Conservation (phyloP, 1,284 basidiomycete genomes). For the Meira miltonrushii region DNA sequence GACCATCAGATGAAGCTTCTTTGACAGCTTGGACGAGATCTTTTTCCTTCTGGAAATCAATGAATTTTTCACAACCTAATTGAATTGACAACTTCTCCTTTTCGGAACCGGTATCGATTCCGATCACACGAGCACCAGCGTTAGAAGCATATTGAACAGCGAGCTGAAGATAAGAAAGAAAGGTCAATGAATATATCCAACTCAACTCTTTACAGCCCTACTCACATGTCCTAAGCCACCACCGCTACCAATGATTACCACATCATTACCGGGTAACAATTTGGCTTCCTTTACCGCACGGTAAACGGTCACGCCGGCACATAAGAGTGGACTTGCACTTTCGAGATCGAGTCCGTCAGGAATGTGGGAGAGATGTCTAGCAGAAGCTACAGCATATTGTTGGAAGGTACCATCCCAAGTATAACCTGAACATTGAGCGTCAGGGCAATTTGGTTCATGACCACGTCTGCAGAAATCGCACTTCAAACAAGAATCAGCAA, state of each 20-base stretch:
- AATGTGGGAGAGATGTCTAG: conserved; percentile 62
- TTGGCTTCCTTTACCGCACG: conserved; percentile 73
- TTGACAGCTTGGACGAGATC: conserved; percentile 64
- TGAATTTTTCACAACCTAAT: conserved; percentile 72
- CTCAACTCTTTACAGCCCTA: too few species aligned
- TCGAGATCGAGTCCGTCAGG: conserved; percentile 59
- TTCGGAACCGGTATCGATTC: conserved; percentile 70
- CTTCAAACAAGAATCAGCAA: conserved; percentile 61
- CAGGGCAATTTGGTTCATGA: conserved; percentile 61
- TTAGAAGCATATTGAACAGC: conserved; percentile 38
- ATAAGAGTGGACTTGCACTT: conserved; percentile 74
- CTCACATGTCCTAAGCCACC: conserved; percentile 57
- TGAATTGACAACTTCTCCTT: conserved; percentile 66
- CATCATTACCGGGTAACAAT: conserved; percentile 67
- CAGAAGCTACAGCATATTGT: conserved; percentile 63
- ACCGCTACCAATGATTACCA: conserved; percentile 73
- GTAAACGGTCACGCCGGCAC: conserved; percentile 71
- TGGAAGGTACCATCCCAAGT: conserved; percentile 77
- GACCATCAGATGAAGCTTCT: conserved; percentile 62
- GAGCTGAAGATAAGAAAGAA: too few species aligned
- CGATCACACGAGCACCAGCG: conserved; percentile 65
- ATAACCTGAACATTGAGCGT: conserved; percentile 54
- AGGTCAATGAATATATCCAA: too few species aligned
- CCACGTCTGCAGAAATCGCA: conserved; percentile 71
- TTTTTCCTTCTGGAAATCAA: conserved; percentile 65